A percentile compares a stretch with the other conserved stretches of the same genome.
Evolutionary conservation across 805 yeast species (phyloP).

Genomic region (Pichia nakasei): DNA sequence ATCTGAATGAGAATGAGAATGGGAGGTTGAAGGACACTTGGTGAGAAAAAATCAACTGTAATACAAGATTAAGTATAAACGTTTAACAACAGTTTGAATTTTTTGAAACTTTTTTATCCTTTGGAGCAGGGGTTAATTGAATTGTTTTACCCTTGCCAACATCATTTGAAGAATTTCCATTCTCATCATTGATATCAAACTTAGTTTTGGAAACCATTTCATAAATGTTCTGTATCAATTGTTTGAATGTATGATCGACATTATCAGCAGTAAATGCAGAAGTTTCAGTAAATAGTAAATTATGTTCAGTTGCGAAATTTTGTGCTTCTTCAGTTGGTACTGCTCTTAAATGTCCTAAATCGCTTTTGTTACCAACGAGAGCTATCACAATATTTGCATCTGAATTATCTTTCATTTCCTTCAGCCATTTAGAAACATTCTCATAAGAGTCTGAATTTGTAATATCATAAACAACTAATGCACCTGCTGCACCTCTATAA

Average conservation of each 20-base stretch:
- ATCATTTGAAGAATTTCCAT: slow-evolving; percentile 18
- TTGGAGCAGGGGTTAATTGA: slow-evolving; percentile 87
- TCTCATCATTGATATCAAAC: slow-evolving; percentile 73
- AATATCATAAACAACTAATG: slow-evolving; percentile 90
- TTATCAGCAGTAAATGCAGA: slow-evolving; percentile 90
- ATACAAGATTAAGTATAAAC: background rate
- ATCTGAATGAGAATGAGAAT: too few species aligned
- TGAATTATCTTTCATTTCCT: slow-evolving; percentile 86
- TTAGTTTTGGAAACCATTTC: slow-evolving; percentile 92
- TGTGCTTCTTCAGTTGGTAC: slow-evolving; percentile 97
- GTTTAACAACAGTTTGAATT: slow-evolving; percentile 60
- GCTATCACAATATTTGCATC: slow-evolving; percentile 93
- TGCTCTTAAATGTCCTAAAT: slow-evolving; percentile 85
- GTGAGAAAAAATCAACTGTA: too few species aligned
- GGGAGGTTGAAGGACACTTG: too few species aligned
- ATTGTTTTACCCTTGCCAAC: slow-evolving; percentile 83
- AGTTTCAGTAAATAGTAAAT: slow-evolving; percentile 88
- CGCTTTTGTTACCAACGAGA: slow-evolving; percentile 86
- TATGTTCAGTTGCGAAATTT: slow-evolving; percentile 88
- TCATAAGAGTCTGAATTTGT: slow-evolving; percentile 84
- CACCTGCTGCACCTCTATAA: slow-evolving; percentile 97
- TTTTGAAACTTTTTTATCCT: slow-evolving; percentile 56
- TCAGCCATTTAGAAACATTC: slow-evolving; percentile 79
- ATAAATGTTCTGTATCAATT: slow-evolving; percentile 84
- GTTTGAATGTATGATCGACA: slow-evolving; percentile 91